Evolutionary conservation across 257 asterid genomes (phyloP), one percentile per base, ranked within the genome.

Genomic region (Salvia splendens): DNA sequence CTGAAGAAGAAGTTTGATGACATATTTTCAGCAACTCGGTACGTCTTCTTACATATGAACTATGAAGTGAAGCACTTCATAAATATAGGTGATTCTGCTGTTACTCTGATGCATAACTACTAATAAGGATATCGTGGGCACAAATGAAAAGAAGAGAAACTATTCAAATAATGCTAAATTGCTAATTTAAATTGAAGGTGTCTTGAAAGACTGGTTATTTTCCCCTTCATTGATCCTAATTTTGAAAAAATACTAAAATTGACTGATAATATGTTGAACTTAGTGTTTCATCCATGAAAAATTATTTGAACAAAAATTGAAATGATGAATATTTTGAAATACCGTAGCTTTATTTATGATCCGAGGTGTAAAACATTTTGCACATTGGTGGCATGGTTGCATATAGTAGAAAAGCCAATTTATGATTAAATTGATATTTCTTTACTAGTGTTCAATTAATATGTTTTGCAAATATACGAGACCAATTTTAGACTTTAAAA

Each of bases 1-100:
- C 79, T 93, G 73, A 93, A 93, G 79, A 93, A 91, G 81, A 93
- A 91, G 89, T 93, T 93, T 58, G 97, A 90, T 79, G 99, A 93
- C 73, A 93, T 93, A 61, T 93, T 93, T 75, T 88, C 99, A 53
- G 99, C 99, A 61, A 93, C 97, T 67, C 88, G 97, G 99, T 93
- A 84, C 68, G 72, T 24, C 40, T 6, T 76, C 63, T 75, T 71
- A 35, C 35, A 36, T 62, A 50, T 43, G 40, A 62, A 53, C 30
- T 66, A 50, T 43, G 40, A 62, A 53, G 35, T 36, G 65, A 30
- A 51, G 20, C 11, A 49, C 53, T 48, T 38, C 42, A 14, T 28
- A 49, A 49, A 52, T 65, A 11, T 61, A 32, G 50, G 41, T 40
- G 66, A 46, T 64, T 64, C 50, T 65, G 56, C 66, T 64, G 56